Percentiles rank a stretch among this genome's conserved stretches.
Conservation (phyloP, 2,329 filamentous ascomycete genomes). For the Epichloe amarillans region DNA sequence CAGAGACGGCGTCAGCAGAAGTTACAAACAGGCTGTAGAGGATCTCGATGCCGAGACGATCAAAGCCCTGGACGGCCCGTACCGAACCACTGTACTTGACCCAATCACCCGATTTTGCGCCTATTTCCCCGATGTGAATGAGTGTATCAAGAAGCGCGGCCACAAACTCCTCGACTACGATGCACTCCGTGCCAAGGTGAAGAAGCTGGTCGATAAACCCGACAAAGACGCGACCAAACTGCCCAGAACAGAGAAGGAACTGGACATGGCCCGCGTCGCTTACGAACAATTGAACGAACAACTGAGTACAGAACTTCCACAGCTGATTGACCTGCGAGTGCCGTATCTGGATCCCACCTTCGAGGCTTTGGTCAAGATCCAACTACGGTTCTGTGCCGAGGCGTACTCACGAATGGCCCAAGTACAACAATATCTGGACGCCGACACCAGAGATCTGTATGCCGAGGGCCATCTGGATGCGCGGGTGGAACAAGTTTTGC, state of each 20-base stretch:
- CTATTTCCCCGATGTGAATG: conserved; percentile 98
- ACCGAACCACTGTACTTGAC: conserved; percentile 85
- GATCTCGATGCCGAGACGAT: conserved; percentile 97
- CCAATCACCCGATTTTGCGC: conserved; percentile 93
- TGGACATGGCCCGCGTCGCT: conserved; percentile 80
- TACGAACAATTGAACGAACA: conserved; percentile 98
- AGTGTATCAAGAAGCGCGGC: conserved; percentile 98
- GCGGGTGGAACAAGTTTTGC: conserved; percentile 85
- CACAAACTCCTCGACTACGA: conserved; percentile 99
- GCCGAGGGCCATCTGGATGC: conserved; percentile 84
- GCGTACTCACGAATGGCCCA: conserved; percentile 97
- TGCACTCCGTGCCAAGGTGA: conserved; percentile 86
- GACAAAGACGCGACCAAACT: conserved; percentile 98
- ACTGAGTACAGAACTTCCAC: conserved; percentile 80
- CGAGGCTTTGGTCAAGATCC: conserved; percentile 96
- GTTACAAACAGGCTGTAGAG: conserved; percentile 97
- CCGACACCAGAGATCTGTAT: conserved; percentile 91
- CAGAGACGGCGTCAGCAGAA: conserved; percentile 85
- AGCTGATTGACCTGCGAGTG: conserved; percentile 91
- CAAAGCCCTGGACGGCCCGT: conserved; percentile 93
- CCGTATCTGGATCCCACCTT: conserved; percentile 96
- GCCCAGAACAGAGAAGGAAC: conserved; percentile 88
- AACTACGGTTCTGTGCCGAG: conserved; percentile 93
- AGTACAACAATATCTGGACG: conserved; percentile 95
- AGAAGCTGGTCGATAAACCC: conserved; percentile 93